These are phyloP conservation scores for Orbilia blumenaviensis DNA, from an alignment of 2,329 filamentous ascomycete species.

Conservation along the genomic window DNA sequence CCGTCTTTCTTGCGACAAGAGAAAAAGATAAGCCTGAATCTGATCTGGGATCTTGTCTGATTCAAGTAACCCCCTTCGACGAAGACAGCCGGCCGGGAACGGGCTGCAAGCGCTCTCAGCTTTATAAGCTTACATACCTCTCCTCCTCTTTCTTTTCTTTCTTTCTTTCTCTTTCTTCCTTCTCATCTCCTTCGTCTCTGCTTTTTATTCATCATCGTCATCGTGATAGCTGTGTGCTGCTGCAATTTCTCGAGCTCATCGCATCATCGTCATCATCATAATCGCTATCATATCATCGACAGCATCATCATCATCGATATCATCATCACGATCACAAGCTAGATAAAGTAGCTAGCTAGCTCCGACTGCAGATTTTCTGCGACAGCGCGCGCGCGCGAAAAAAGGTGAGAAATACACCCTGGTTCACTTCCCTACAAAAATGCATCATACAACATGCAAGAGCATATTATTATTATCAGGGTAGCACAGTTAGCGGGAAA, in stretches of 20 bases:
- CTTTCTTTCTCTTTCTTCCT: background rate
- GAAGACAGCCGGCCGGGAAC: background rate
- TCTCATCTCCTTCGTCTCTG: background rate
- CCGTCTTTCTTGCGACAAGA: conserved; percentile 14
- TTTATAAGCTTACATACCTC: conserved; percentile 5
- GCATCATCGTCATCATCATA: background rate
- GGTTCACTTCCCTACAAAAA: background rate
- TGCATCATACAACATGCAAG: too few species aligned
- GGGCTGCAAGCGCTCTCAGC: too few species aligned
- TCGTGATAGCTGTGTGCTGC: background rate
- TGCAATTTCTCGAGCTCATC: background rate
- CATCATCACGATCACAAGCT: background rate
- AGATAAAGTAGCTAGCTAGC: background rate
- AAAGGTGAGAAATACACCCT: background rate
- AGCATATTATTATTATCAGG: too few species aligned
- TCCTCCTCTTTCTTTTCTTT: background rate
- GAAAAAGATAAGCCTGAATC: background rate
- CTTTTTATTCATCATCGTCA: background rate
- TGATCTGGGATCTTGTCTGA: too few species aligned
- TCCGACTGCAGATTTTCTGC: background rate
- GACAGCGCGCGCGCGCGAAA: background rate
- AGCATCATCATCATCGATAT: background rate
- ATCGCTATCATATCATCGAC: background rate
- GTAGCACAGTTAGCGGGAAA: too few species aligned
- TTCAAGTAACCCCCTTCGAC: too few species aligned